Base-by-base conservation (phyloP, 2,329 filamentous ascomycete species). In the Diaporthe vaccinii region DNA sequence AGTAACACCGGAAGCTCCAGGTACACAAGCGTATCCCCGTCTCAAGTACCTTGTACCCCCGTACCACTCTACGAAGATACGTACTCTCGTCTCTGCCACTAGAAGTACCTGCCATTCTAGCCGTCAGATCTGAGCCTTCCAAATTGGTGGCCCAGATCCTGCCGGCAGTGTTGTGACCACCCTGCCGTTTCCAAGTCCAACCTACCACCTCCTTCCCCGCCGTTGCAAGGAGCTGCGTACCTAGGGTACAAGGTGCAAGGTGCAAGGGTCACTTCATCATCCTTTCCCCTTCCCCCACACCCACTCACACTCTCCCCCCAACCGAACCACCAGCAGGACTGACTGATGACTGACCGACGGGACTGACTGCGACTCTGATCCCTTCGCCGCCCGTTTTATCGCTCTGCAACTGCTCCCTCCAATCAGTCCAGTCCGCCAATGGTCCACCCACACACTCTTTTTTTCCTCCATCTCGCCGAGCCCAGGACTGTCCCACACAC, bases 101-200 rank as follows among this genome's bases (percentile, higher is more conserved):
- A n/a, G 55, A n/a, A 34, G 65, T 10, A 69, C 49, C 65, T 69
- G 46, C 65, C 34, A 39, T 53, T 41, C 34, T 53, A 69, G 49
- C 46, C 65, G 49, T 69, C 65, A 55, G 65, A 69, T 69, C 65
- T 69, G 65, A 55, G 65, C 65, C 65, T 69, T 69, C 65, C 65
- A 55, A 69, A 46, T 53, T 41, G 65, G 34, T 55, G 46, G 10
- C 65, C 49, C 49, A 69, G 65, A 69, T 69, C 49, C 49, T 69
- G 65, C 65, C 65, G 65, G 65, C 65, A 69, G 65, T 69, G 49
- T 55, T 39, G 65, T 67, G 25, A 10, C 49, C 49, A 34, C 41
- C 46, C 49, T 69, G 36, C 49, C 65, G 44, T 44, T 34, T 65
- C 41, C 41, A 49, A 65, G 61, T 34, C 9, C 49, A 7, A 49